Evolutionary conservation across 768 basidiomycete genomes (phyloP), one percentile per base, ranked within the genome.

Genomic region (Boletales sp.): DNA sequence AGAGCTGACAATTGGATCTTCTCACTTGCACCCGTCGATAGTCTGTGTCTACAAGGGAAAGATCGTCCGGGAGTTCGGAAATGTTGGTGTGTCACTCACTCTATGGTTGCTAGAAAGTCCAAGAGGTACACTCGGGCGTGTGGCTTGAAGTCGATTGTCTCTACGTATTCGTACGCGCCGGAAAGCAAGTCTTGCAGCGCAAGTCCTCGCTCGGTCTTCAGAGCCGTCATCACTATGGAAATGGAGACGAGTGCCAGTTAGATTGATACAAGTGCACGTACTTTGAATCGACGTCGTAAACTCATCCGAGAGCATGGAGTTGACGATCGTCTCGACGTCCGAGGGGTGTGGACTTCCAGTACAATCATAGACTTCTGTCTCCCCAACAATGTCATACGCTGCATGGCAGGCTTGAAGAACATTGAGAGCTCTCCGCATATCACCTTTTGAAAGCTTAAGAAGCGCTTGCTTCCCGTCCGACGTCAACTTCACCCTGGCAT

Each of bases 331-430:
- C 63, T 94, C 92, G 40, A 99, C 92, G 69, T 99, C 97, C 24
- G 82, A 79, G 0, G 97, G 97, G 65, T 97, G 94, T 17, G 97
- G 97, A 58, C 85, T 94, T 36, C 97, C 97, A 0, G 97, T 98
- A 67, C 95, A 98, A 57, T 87, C 91, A 68, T 98, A 99, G 19
- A 99, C 83, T 55, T 97, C 93, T 0, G 83, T 82, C 70, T 97
- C 94, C 48, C 90, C 88, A 30, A 85, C 83, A 10, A 80, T 67
- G 38, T 94, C 91, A 65, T 97, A 99, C 4, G 95, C 97, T 14
- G 97, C 94, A 66, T 98, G 93, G 62, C 97, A 99, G 0, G 97
- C 97, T 72, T 99, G 97, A 17, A 99, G 75, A 27, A 99, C 87
- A 63, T 97, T 98, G 15, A 99, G 75, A 2, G 94, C 97, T 52